Evolutionary conservation across 2,329 filamentous ascomycete genomes (phyloP).

Genomic region (Aspergillus tamarii): DNA sequence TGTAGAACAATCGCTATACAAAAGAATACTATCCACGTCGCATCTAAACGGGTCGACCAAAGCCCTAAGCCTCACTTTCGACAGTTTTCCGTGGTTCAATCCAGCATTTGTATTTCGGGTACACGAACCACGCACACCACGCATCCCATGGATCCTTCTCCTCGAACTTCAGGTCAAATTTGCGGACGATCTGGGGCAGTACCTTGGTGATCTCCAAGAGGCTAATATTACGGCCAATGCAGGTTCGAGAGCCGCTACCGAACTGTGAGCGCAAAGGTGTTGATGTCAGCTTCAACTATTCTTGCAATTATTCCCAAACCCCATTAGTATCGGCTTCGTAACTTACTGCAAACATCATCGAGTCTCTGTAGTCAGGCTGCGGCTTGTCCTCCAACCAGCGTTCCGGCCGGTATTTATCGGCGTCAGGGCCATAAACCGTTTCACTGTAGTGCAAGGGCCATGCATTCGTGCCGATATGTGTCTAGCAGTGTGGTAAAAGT

Average conservation of each 20-base stretch:
- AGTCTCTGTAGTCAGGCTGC: background rate
- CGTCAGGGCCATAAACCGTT: conserved; percentile 1
- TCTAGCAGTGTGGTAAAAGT: background rate
- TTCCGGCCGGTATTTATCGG: conserved; percentile 1
- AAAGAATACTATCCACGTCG: too few relatives aligned
- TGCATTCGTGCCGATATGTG: background rate
- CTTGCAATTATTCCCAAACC: background rate
- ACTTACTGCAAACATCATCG: conserved; percentile 5
- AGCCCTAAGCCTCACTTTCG: background rate
- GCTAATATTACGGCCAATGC: conserved; percentile 25
- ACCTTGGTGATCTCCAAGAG: conserved; percentile 34
- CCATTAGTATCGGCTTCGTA: background rate
- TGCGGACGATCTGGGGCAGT: conserved; percentile 51
- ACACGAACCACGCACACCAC: background rate
- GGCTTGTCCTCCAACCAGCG: conserved; percentile 3
- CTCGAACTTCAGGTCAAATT: conserved; percentile 2
- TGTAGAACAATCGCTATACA: too few relatives aligned
- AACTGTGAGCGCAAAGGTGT: background rate
- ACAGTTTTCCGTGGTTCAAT: background rate
- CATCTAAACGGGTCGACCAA: too few relatives aligned
- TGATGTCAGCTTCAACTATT: background rate
- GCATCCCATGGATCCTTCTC: background rate
- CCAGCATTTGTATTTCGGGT: background rate
- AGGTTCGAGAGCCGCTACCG: conserved; percentile 27
- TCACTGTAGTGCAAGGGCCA: conserved; percentile 1